phyloP scores from a whole-genome alignment of 345 rosid genomes.

The Eucalyptus brandiana region DNA sequence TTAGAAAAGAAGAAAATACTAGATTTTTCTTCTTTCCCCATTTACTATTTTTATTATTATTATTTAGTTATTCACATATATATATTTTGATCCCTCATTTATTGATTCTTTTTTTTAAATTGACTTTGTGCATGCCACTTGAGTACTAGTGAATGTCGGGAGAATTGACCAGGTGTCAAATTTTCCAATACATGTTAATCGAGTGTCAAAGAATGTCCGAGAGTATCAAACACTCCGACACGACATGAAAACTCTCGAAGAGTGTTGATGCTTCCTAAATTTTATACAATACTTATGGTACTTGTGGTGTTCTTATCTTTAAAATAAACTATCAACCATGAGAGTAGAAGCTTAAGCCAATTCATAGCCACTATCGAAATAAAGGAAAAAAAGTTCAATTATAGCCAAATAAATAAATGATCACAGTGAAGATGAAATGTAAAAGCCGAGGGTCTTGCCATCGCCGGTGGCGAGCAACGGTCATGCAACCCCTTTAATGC shows the following conservation, averaged over 20 bases:
- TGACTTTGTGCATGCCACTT: too few species aligned
- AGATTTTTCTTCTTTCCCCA: too few species aligned
- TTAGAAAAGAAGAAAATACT: too few species aligned
- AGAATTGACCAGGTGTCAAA: fast-evolving
- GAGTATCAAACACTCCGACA: fast-evolving
- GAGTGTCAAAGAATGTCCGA: fast-evolving
- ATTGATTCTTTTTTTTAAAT: too few species aligned
- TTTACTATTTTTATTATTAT: too few species aligned
- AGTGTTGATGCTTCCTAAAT: too few species aligned
- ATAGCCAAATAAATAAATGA: not conserved
- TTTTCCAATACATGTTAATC: too few species aligned
- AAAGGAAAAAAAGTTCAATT: not conserved
- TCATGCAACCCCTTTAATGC: not conserved
- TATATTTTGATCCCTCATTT: too few species aligned
- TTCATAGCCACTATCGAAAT: not conserved
- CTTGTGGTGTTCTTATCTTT: not conserved
- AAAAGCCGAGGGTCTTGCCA: not conserved
- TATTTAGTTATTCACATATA: too few species aligned
- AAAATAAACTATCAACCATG: not conserved
- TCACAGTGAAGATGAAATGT: not conserved
- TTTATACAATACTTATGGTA: too few species aligned
- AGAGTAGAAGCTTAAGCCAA: not conserved
- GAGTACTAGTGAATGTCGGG: fast-evolving
- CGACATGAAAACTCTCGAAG: fast-evolving
- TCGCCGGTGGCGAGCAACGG: not conserved